Base-by-base conservation (phyloP, 2,329 filamentous ascomycete species). In the Cucurbitaria berberidis region DNA sequence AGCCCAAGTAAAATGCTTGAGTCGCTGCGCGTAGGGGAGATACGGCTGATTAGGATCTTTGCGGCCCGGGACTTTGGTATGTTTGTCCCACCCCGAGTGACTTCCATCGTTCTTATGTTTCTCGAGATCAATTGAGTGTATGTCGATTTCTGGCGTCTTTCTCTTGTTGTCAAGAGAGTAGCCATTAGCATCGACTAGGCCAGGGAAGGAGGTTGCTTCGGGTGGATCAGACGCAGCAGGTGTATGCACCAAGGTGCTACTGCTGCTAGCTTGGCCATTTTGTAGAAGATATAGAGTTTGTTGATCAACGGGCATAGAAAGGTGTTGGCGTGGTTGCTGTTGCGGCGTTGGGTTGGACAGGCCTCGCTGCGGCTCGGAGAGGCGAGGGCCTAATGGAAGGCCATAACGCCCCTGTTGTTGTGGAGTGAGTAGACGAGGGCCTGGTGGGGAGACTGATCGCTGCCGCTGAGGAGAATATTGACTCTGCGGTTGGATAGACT, bases 1-100 rank as follows among this genome's bases (percentile, higher is more conserved):
- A 8, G 78, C 78, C 77, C 78, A 80, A 7, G 79, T 81, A 60
- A 80, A 80, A 59, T 79, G 72, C 18, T 60, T 61, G 24, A 75
- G 53, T 3, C 72, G 62, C 42, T 68, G 55, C 10, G 63, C 55
- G 9, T 64, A 67, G 1, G 70, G 48, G 19, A 73, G 57, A 30
- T 66, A 64, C 6, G 70, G 69, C 52, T 73, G 70, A 21, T 71
- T 69, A 0, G 70, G 67, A 27, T 73, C 70, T 46, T 68, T 72
- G 51, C 56, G 62, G 51, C 71, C 69, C 1, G 69, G 66, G 7
- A 66, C 48, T 48, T 67, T 67, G 11, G 64, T 62, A 34, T 62
- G 55, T 30, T 67, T 60, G 45, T 67, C 64, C 64, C 64, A 67
- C 15, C 54, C 59, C 3, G 47, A 46, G 19, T 55, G 53, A 22